These are phyloP conservation scores for Termitomyces eurrhizus DNA, from an alignment of 768 basidiomycete genomes.

Conservation along the genomic window DNA sequence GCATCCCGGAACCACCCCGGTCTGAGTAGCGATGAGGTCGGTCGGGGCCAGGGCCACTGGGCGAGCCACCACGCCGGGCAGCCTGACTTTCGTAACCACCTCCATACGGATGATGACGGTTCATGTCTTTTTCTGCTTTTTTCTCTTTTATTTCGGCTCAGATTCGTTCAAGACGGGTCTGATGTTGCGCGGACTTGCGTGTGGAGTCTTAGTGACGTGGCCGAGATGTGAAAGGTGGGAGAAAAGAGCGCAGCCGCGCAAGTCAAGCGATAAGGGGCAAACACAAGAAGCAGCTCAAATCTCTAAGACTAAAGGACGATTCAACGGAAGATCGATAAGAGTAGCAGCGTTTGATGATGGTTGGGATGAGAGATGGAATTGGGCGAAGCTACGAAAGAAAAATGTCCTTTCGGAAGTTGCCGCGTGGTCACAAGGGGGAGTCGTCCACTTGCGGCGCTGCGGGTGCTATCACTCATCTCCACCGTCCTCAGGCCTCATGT, in stretches of 20 bases:
- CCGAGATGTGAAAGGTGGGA: conserved; percentile 5
- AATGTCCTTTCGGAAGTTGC: conserved; percentile 28
- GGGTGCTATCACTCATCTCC: conserved; percentile 22
- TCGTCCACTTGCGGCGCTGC: conserved; percentile 23
- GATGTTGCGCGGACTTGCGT: conserved; percentile 7
- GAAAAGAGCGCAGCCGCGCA: conserved; percentile 5
- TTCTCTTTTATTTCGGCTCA: conserved; percentile 30
- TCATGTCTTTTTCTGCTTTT: conserved; percentile 49
- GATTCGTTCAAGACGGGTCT: conserved; percentile 18
- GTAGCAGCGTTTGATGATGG: conserved; percentile 32
- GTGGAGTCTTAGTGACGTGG: conserved; percentile 33
- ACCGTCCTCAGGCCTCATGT: conserved; percentile 72
- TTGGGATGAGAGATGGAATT: conserved; percentile 16
- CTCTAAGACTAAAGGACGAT: conserved; percentile 20
- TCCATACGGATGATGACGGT: conserved; percentile 88
- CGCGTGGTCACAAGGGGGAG: conserved; percentile 25
- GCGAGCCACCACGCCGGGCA: conserved; percentile 61
- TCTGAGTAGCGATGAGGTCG: conserved; percentile 60
- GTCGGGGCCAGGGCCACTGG: conserved; percentile 67
- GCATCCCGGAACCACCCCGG: conserved; percentile 49
- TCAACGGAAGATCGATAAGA: conserved; percentile 15
- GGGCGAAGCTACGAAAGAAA: conserved; percentile 3
- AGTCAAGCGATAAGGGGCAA: conserved; percentile 16
- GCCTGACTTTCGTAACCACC: conserved; percentile 52
- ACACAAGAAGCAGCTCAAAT: conserved; percentile 25